These are phyloP conservation scores for Nannochloropsis oceanica DNA, from an alignment of 108 stramenopile species.

Conservation along the genomic window DNA sequence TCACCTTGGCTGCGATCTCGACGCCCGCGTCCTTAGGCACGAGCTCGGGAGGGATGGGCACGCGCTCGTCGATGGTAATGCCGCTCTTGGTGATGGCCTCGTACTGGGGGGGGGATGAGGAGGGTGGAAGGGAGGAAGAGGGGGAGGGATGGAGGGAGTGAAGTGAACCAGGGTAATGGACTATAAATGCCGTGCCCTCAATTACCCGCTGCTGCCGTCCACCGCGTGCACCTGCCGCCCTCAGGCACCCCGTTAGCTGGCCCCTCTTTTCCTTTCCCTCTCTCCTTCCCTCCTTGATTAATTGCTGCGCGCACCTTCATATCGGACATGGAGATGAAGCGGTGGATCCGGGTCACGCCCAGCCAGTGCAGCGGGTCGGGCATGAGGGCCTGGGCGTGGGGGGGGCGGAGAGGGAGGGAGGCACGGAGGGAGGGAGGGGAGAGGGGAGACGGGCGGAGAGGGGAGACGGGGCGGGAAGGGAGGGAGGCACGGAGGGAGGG, in stretches of 20 bases:
- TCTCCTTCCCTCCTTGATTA: background rate
- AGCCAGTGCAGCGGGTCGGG: conserved; percentile 85
- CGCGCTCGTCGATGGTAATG: conserved; percentile 92
- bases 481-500: background rate
- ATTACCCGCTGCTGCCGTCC: too few relatives aligned
- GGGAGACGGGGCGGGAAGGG: conserved; percentile 9
- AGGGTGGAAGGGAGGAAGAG: background rate
- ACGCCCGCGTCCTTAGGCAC: conserved; percentile 96
- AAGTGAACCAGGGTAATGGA: background rate
- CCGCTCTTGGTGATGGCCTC: conserved; percentile 30
- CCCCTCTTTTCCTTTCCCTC: background rate
- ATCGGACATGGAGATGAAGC: conserved; percentile 94
- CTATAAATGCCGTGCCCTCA: background rate
- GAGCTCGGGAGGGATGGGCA: conserved; percentile 89
- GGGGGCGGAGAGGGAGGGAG: conserved; percentile 46
- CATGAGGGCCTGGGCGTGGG: conserved; percentile 69
- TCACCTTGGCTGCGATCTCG: conserved; percentile 67
- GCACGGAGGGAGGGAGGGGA: background rate
- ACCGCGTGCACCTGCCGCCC: too few relatives aligned
- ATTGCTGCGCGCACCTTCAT: conserved; percentile 58
- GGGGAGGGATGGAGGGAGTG: background rate
- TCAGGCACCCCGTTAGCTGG: too few relatives aligned
- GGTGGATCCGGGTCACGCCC: conserved; percentile 35
- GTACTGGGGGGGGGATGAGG: background rate
- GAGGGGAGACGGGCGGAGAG: too few relatives aligned